phyloP scores from a whole-genome alignment of 805 yeast species.

The Cyberlindnera japonica region DNA sequence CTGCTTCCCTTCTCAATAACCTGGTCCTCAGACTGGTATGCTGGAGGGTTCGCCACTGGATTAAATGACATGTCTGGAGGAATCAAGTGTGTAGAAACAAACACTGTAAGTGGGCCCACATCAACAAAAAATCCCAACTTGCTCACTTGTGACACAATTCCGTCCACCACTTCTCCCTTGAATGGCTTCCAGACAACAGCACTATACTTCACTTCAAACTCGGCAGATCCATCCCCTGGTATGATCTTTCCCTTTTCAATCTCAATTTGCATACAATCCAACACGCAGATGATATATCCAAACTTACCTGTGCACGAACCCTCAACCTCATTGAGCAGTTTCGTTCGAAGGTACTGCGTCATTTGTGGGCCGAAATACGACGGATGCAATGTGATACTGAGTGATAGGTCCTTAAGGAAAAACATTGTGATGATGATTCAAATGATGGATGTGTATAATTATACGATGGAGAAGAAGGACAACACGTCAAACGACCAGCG shows the following conservation, averaged over 20 bases:
- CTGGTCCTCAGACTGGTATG: conserved; percentile 92
- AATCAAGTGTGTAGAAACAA: conserved; percentile 90
- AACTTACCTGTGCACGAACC: conserved; percentile 99
- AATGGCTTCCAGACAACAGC: conserved; percentile 99
- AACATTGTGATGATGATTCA: conserved; percentile 34
- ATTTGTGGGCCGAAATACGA: conserved; percentile 97
- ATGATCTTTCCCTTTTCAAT: conserved; percentile 91
- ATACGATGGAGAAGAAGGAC: neutral
- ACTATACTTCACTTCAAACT: conserved; percentile 90
- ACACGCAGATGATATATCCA: conserved; percentile 94
- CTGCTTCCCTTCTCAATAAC: conserved; percentile 91
- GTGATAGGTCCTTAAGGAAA: conserved; percentile 77
- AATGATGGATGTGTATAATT: no score
- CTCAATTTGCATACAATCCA: conserved; percentile 91
- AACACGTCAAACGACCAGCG: conserved; percentile 2
- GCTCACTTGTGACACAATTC: conserved; percentile 88
- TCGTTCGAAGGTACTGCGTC: conserved; percentile 89
- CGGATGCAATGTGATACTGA: conserved; percentile 92
- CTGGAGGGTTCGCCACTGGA: conserved; percentile 97
- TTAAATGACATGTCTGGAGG: conserved; percentile 92
- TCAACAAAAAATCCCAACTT: conserved; percentile 97
- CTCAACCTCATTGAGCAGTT: conserved; percentile 91
- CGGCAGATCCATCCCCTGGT: conserved; percentile 92
- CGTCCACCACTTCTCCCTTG: conserved; percentile 98
- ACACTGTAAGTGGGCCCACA: conserved; percentile 94